A percentile compares a stretch with the other conserved stretches of the same genome.
Conservation (phyloP, 345 rosid species). For the Aegle marmelos region DNA sequence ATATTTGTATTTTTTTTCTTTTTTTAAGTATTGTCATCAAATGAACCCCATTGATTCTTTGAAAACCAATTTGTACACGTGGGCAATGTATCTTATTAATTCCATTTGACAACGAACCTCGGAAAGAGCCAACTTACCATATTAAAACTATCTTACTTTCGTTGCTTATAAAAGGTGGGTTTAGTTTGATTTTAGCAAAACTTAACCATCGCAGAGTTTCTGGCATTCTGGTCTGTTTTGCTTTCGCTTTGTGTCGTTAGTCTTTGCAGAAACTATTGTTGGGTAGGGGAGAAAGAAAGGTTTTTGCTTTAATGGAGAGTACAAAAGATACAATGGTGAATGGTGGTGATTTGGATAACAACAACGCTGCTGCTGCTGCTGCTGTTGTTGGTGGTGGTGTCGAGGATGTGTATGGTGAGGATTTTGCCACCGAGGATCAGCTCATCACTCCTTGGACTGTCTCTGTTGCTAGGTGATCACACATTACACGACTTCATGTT, state of each 20-base stretch:
- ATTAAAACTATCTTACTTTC: background rate
- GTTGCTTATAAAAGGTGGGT: conserved; percentile 22
- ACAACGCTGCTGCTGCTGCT: conserved; percentile 10
- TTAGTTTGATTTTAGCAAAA: background rate
- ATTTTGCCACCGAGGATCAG: conserved; percentile 82
- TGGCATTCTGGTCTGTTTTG: conserved; percentile 7
- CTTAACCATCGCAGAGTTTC: background rate
- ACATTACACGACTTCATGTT: background rate
- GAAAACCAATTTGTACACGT: conserved; percentile 23
- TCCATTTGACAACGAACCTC: conserved; percentile 20
- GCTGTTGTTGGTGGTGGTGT: conserved; percentile 48
- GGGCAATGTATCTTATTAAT: conserved; percentile 1
- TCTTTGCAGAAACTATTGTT: conserved; percentile 28
- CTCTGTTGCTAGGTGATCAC: conserved; percentile 77
- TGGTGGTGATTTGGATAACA: conserved; percentile 38
- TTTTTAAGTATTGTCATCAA: background rate
- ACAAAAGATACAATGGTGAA: conserved; percentile 33
- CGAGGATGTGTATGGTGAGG: conserved; percentile 76
- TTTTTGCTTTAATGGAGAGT: conserved; percentile 27
- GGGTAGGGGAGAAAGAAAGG: conserved; percentile 23
- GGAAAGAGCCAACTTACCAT: conserved; percentile 8
- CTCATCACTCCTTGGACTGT: conserved; percentile 86
- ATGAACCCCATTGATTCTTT: background rate
- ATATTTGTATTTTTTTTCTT: background rate
- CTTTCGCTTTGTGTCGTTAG: background rate